Conservation (phyloP, 2,329 filamentous ascomycete genomes). For the Penicillium vulpinum region DNA sequence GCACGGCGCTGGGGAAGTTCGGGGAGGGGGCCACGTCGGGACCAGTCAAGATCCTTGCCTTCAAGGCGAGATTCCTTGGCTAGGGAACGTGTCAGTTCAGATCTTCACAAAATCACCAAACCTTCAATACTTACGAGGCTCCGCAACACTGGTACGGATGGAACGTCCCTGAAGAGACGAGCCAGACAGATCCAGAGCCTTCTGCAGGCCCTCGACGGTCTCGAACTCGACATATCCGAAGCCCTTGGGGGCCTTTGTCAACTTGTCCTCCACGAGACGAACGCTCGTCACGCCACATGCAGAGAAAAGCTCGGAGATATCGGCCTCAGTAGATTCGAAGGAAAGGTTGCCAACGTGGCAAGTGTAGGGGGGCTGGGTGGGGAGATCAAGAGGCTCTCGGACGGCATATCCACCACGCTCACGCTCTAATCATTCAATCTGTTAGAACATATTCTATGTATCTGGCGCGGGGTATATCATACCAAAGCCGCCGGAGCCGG, state of each 20-base stretch:
- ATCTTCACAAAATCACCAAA: not conserved
- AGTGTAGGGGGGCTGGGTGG: constrained; percentile 89
- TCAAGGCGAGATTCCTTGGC: constrained; percentile 80
- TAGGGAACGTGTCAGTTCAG: constrained; percentile 48
- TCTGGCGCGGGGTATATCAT: constrained; percentile 6
- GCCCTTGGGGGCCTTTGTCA: constrained; percentile 91
- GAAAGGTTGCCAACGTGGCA: constrained; percentile 95
- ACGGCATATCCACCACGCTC: constrained; percentile 42
- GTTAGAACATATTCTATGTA: constrained; percentile 12
- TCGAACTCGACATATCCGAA: constrained; percentile 97
- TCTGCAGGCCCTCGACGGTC: constrained; percentile 83
- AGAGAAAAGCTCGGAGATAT: constrained; percentile 81
- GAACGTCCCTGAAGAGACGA: constrained; percentile 81
- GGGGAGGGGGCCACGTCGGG: constrained; percentile 84
- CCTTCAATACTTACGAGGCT: constrained; percentile 71
- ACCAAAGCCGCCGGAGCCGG: constrained; percentile 32
- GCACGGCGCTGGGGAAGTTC: constrained; percentile 64
- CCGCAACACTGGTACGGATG: constrained; percentile 91
- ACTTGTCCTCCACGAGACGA: constrained; percentile 93
- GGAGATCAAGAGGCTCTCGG: constrained; percentile 76
- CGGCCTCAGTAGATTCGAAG: constrained; percentile 83
- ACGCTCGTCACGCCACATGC: constrained; percentile 86
- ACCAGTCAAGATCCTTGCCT: constrained; percentile 86
- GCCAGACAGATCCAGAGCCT: constrained; percentile 81
- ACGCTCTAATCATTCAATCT: constrained; percentile 32